Base-by-base conservation (phyloP, 192 early-diverging fungal species). In the Coemansia sp. region DNA sequence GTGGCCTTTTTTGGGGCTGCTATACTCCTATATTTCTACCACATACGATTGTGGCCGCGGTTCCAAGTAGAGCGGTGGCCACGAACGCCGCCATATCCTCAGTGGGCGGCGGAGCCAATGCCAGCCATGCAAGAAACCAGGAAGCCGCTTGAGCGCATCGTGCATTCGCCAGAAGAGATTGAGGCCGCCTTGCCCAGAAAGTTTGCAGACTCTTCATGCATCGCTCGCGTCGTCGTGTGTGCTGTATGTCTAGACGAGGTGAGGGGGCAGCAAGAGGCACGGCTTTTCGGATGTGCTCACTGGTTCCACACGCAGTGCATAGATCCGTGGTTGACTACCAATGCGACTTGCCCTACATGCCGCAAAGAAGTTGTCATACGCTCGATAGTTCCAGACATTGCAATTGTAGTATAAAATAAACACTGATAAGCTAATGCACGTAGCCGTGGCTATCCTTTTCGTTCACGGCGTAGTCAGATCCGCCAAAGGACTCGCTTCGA, bases 311-410 rank as follows among this genome's bases (percentile, higher is more conserved):
- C 56, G 0, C 60, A 55, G 39, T 72, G 70, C 38, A 72, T 72
- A 21, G 70, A 72, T 21, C 70, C 70, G 12, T 72, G 70, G 70
- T 29, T 72, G 33, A 54, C 43, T 9, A 72, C 56, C 21, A 63
- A 67, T 17, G 52, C 56, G 0, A 67, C 46, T 19, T 73, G 65
- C 22, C 71, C 65, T 4, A 59, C 65, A 3, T 67, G 64, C 24
- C 59, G 64, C 33, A 74, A 56, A 19, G 40, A 61, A 27, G 42
- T 60, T 3, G 35, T 60, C 17, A 14, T 48, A 9, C 17, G 22
- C 22, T 11, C 36, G 21, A 8, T 58, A 38, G 46, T 10, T 27
- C 21, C 8, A 37, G 37, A 10, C 19, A 10, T 4, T 27, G 11
- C 40, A 34, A 58, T 26, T 17, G 17, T 21, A 61, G 17, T 37